A percentile compares a stretch with the other conserved stretches of the same genome.
Evolutionary conservation across 1,139 yeast species (phyloP).

Genomic region (Suhomyces wounanorum): DNA sequence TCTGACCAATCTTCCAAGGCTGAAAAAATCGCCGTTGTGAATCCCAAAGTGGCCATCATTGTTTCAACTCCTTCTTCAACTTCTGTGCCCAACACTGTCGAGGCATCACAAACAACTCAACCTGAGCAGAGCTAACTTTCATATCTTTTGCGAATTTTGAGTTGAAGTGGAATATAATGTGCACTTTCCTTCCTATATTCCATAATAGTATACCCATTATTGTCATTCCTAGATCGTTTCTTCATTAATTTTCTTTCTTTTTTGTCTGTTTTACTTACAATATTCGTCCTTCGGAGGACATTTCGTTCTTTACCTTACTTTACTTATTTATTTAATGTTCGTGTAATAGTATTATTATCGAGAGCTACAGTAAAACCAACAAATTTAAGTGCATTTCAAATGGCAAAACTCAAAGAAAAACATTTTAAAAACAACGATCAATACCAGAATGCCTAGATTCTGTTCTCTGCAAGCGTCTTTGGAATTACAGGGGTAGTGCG

Average conservation of each 20-base stretch:
- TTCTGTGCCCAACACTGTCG: slow-evolving; percentile 9
- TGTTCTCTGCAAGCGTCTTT: too few species aligned
- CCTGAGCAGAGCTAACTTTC: slow-evolving; percentile 2
- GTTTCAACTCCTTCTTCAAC: slow-evolving; percentile 28
- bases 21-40: background rate
- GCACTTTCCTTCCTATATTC: background rate
- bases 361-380: background rate
- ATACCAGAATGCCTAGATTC: too few species aligned
- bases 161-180: background rate
- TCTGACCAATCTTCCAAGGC: background rate
- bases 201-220: slow-evolving; percentile 1
- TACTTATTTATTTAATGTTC: slow-evolving; percentile 1
- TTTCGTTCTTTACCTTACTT: background rate
- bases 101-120: background rate
- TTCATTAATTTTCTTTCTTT: background rate
- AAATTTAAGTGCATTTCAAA: background rate
- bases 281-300: background rate
- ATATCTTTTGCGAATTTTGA: slow-evolving; percentile 4
- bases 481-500: background rate
- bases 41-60: slow-evolving; percentile 23
- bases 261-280: slow-evolving; percentile 8
- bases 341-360: slow-evolving; percentile 9
- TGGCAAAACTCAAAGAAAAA: background rate
- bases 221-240: slow-evolving; percentile 1
- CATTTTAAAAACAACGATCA: too few species aligned